A percentile compares a stretch with the other conserved stretches of the same genome.
Conservation (phyloP, 2,329 filamentous ascomycete genomes). For the Alternaria metachromatica region DNA sequence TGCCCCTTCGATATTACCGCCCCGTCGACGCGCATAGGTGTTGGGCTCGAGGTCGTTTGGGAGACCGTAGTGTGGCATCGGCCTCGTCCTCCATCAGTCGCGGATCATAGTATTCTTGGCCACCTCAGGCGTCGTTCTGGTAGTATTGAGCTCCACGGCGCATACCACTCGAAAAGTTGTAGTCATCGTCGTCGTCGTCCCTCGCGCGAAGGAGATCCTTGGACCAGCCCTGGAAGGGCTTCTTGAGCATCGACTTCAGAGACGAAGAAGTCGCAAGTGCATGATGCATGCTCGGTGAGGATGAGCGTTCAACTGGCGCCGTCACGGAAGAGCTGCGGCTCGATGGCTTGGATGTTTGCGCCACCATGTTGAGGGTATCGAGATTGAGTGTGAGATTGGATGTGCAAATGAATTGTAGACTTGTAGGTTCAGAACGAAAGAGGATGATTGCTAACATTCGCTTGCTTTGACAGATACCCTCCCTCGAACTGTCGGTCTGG, state of each 20-base stretch:
- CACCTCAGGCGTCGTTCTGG: constrained; percentile 1
- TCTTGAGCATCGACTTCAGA: constrained; percentile 35
- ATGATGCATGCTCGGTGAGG: constrained; percentile 4
- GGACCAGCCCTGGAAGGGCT: constrained; percentile 46
- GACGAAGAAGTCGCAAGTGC: constrained; percentile 13
- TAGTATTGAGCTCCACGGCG: constrained; percentile 23
- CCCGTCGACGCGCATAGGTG: not conserved
- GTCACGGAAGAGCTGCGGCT: constrained; percentile 12
- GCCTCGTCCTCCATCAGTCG: not conserved
- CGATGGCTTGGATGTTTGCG: constrained; percentile 8
- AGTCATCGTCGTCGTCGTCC: constrained; percentile 45
- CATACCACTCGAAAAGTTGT: constrained; percentile 42
- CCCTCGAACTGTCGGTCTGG: not conserved
- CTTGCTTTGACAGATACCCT: not conserved
- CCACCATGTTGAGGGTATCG: constrained; percentile 5
- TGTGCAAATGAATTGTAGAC: not conserved
- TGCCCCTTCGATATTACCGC: not conserved
- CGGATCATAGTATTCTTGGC: not conserved
- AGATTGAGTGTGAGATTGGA: not conserved
- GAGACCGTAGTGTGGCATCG: not conserved
- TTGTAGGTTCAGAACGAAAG: not conserved
- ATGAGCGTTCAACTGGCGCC: not conserved
- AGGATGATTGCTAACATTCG: not conserved
- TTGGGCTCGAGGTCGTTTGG: not conserved
- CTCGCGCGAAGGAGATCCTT: constrained; percentile 42